Evolutionary conservation across 805 yeast species (phyloP).

Genomic region (Lipomyces kockii): DNA sequence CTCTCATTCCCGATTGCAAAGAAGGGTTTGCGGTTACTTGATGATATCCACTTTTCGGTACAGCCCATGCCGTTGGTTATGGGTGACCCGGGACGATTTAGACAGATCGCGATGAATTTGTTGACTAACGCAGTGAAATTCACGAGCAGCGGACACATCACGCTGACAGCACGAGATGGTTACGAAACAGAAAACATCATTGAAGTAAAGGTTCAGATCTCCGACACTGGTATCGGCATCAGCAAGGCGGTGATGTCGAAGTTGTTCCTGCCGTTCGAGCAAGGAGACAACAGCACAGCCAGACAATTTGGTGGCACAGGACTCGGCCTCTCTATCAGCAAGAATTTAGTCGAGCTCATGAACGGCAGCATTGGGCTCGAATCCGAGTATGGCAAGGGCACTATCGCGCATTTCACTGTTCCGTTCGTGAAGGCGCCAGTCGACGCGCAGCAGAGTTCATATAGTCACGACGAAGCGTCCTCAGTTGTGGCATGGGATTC

Average conservation of each 20-base stretch:
- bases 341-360: constrained; percentile 55
- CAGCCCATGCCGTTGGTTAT: constrained; percentile 43
- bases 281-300: constrained; percentile 60
- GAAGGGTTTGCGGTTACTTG: constrained; percentile 53
- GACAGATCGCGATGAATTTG: constrained; percentile 57
- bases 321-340: constrained; percentile 55
- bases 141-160: constrained; percentile 52
- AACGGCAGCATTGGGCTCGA: constrained; percentile 55
- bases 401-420: constrained; percentile 52
- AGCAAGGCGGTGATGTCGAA: constrained; percentile 52
- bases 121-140: constrained; percentile 61
- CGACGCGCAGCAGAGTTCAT: constrained; percentile 40
- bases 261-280: constrained; percentile 59
- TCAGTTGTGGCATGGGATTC: constrained; percentile 18
- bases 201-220: constrained; percentile 45
- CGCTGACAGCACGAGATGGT: constrained; percentile 45
- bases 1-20: constrained; percentile 55
- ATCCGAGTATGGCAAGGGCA: constrained; percentile 54
- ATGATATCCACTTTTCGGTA: constrained; percentile 49
- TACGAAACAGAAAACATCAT: constrained; percentile 47
- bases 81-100: constrained; percentile 57
- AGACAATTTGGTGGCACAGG: constrained; percentile 61
- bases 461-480: background rate
- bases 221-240: constrained; percentile 60
- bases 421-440: constrained; percentile 27